These are phyloP conservation scores for Ceratocystiopsis brevicomis DNA, from an alignment of 2,329 filamentous ascomycete genomes.

Conservation along the genomic window DNA sequence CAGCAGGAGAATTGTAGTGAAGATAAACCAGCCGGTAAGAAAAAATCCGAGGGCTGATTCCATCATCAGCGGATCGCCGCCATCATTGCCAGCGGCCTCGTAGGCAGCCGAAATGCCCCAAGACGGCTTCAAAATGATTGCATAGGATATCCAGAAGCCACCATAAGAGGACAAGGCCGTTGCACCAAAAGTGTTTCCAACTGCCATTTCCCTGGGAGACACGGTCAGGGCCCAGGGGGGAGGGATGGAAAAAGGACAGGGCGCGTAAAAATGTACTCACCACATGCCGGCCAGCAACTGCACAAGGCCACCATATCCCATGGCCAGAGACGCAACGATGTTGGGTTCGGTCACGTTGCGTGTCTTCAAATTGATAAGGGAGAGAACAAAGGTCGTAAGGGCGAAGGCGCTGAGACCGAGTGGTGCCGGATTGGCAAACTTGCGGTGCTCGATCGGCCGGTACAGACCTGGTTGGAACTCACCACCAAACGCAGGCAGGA, in stretches of 20 bases:
- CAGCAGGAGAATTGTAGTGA: conserved; percentile 55
- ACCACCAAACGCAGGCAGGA: conserved; percentile 46
- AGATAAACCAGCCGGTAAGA: conserved; percentile 68
- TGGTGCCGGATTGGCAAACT: conserved; percentile 64
- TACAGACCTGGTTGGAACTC: conserved; percentile 54
- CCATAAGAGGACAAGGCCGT: conserved; percentile 67
- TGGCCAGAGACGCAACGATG: conserved; percentile 49
- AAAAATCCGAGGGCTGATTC: conserved; percentile 53
- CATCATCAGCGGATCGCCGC: conserved; percentile 24
- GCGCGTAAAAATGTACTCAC: conserved; percentile 28
- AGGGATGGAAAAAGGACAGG: not conserved
- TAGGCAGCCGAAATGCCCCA: conserved; percentile 37
- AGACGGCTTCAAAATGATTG: conserved; percentile 48
- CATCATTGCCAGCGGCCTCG: conserved; percentile 14
- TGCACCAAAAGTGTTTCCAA: conserved; percentile 75
- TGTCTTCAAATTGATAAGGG: conserved; percentile 50
- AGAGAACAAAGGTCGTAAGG: conserved; percentile 65
- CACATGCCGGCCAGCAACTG: conserved; percentile 76
- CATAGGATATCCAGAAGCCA: conserved; percentile 67
- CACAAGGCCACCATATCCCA: conserved; percentile 59
- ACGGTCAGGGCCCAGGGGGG: not conserved
- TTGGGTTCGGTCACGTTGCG: conserved; percentile 41
- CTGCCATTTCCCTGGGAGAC: conserved; percentile 54
- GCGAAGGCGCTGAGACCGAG: conserved; percentile 64
- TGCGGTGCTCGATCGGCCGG: conserved; percentile 44